These are phyloP conservation scores for Amanita phalloides DNA, from an alignment of 768 basidiomycete species.

Conservation along the genomic window DNA sequence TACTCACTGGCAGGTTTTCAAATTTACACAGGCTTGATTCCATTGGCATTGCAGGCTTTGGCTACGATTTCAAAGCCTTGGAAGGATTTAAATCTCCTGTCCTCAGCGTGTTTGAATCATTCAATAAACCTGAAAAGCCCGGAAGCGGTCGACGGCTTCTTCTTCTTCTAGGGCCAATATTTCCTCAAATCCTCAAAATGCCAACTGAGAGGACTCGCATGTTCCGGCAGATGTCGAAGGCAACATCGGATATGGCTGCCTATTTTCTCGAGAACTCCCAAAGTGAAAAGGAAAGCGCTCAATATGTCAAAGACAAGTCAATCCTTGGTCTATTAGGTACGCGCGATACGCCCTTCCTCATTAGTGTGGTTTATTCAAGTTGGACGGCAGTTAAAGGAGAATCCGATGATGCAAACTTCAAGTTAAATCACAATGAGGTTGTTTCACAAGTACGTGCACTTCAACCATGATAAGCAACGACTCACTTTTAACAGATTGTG, in stretches of 20 bases:
- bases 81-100: background rate
- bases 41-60: conserved; percentile 14
- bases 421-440: background rate
- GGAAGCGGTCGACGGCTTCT: too few relatives aligned
- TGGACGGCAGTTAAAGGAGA: background rate
- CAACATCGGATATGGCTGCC: background rate
- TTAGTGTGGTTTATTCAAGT: background rate
- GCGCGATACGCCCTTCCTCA: background rate
- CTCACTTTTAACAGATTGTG: background rate
- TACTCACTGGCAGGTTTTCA: background rate
- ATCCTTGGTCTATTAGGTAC: background rate
- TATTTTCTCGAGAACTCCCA: background rate
- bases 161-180: background rate
- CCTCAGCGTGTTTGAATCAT: background rate
- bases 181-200: background rate
- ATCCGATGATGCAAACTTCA: background rate
- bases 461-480: background rate
- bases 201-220: background rate
- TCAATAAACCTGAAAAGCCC: background rate
- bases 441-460: background rate
- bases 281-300: too few relatives aligned
- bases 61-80: background rate
- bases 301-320: background rate
- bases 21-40: conserved; percentile 32
- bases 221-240: background rate